Conservation (phyloP, 805 yeast genomes). For the Debaryomyces castellii region DNA sequence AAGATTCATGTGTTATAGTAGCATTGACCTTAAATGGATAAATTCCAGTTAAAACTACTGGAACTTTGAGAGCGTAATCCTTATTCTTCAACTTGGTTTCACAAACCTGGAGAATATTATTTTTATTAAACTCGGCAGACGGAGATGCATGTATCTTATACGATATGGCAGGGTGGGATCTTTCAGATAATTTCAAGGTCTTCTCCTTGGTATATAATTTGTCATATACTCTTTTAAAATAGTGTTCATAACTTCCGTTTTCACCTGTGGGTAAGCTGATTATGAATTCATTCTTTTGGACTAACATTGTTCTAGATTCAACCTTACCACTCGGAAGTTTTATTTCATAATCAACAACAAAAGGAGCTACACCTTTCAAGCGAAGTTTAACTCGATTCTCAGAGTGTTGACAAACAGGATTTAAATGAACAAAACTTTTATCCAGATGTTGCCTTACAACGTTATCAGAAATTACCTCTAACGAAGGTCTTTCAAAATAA, state of each 20-base stretch:
- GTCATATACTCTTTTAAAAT: conserved; percentile 65
- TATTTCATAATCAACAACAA: conserved; percentile 66
- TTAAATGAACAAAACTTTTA: conserved; percentile 20
- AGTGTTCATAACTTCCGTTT: conserved; percentile 63
- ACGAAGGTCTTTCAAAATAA: conserved; percentile 25
- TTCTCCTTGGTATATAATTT: conserved; percentile 50
- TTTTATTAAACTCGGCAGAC: conserved; percentile 47
- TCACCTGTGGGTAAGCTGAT: conserved; percentile 40
- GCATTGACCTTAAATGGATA: conserved; percentile 64
- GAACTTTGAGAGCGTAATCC: conserved; percentile 38
- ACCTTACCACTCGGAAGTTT: conserved; percentile 54
- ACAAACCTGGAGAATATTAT: conserved; percentile 48
- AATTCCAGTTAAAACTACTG: conserved; percentile 54
- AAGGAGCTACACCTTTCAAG: conserved; percentile 63
- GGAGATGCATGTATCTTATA: conserved; percentile 64
- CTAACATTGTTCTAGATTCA: conserved; percentile 33
- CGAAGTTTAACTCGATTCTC: conserved; percentile 30
- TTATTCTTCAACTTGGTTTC: conserved; percentile 29
- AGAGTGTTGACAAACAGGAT: conserved; percentile 33
- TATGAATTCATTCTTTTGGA: conserved; percentile 24
- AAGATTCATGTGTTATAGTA: conserved; percentile 57
- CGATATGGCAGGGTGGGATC: conserved; percentile 16
- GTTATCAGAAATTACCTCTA: conserved; percentile 16
- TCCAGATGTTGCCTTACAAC: conserved; percentile 22
- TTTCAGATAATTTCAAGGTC: conserved; percentile 4